Percentiles rank a stretch among this genome's conserved stretches.
These are phyloP conservation scores for Naganishia cerealis DNA, from an alignment of 1,284 basidiomycete genomes.

Conservation along the genomic window DNA sequence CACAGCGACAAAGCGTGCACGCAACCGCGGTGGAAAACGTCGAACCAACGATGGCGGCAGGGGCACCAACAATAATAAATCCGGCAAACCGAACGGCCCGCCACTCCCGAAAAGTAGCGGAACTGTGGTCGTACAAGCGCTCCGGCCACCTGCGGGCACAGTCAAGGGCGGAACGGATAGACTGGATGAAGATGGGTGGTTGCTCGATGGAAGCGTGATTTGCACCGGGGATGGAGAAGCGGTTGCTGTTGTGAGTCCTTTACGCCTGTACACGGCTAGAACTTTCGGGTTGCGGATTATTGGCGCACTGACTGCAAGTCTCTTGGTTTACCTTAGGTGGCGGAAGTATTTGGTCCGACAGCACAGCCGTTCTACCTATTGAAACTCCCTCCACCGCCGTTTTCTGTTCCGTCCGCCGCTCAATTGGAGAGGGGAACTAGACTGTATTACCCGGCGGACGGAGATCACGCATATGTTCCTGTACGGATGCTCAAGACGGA, in stretches of 20 bases:
- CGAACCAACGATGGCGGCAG: slow-evolving; percentile 5
- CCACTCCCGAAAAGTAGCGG: slow-evolving; percentile 50
- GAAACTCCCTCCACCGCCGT: slow-evolving; percentile 51
- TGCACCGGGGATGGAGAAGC: slow-evolving; percentile 58
- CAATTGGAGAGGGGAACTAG: slow-evolving; percentile 41
- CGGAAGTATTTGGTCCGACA: slow-evolving; percentile 61
- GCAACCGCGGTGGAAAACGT: slow-evolving; percentile 15
- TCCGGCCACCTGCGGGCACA: slow-evolving; percentile 38
- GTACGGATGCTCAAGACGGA: slow-evolving; percentile 52
- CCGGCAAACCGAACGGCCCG: slow-evolving; percentile 3
- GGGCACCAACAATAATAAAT: neutral
- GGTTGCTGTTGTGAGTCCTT: slow-evolving; percentile 54
- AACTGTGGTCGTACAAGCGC: slow-evolving; percentile 54
- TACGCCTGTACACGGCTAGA: neutral
- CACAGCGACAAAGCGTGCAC: slow-evolving; percentile 9
- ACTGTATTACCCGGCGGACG: slow-evolving; percentile 56
- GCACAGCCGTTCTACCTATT: slow-evolving; percentile 58
- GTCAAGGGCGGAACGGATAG: slow-evolving; percentile 36
- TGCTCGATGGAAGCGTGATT: slow-evolving; percentile 59
- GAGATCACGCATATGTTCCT: slow-evolving; percentile 55
- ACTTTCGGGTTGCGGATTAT: neutral
- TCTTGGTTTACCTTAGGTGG: slow-evolving; percentile 47
- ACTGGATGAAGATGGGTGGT: slow-evolving; percentile 50
- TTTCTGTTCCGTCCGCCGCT: slow-evolving; percentile 42
- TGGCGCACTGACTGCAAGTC: neutral